Evolutionary conservation across 331 rosid genomes (phyloP).

Genomic region (Acacia pycnantha): DNA sequence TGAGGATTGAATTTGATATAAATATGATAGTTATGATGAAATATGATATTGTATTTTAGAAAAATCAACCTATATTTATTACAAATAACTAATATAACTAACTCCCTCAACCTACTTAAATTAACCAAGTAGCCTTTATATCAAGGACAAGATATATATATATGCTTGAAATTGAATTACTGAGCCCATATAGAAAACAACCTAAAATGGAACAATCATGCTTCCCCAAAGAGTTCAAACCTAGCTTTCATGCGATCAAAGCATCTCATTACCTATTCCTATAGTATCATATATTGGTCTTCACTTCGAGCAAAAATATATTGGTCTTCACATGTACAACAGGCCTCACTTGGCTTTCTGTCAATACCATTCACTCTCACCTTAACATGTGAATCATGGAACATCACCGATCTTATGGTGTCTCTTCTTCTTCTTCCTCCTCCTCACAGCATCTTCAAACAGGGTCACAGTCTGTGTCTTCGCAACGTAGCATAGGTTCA

Average conservation of each 20-base stretch:
- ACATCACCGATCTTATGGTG: conserved; percentile 19
- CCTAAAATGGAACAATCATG: conserved; percentile 10
- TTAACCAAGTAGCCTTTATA: too few species aligned
- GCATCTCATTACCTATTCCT: neutral
- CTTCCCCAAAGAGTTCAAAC: neutral
- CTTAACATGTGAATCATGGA: conserved; percentile 41
- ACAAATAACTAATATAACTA: too few species aligned
- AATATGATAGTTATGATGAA: too few species aligned
- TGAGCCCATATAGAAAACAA: neutral
- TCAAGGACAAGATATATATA: too few species aligned
- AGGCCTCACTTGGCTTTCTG: conserved; percentile 29
- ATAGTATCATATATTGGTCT: neutral
- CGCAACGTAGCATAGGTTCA: conserved; percentile 43
- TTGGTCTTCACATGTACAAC: conserved; percentile 16
- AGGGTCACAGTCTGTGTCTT: conserved; percentile 20
- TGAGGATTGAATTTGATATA: too few species aligned
- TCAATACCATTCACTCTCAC: conserved; percentile 15
- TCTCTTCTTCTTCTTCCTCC: conserved; percentile 33
- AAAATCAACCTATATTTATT: too few species aligned
- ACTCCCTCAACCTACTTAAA: too few species aligned
- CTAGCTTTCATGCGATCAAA: neutral
- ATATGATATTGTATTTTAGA: too few species aligned
- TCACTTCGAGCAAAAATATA: too few species aligned
- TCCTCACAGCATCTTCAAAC: conserved; percentile 34
- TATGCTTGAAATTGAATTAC: neutral